Conservation (phyloP, 768 basidiomycete species). For the Hygrophoropsis aurantiaca region DNA sequence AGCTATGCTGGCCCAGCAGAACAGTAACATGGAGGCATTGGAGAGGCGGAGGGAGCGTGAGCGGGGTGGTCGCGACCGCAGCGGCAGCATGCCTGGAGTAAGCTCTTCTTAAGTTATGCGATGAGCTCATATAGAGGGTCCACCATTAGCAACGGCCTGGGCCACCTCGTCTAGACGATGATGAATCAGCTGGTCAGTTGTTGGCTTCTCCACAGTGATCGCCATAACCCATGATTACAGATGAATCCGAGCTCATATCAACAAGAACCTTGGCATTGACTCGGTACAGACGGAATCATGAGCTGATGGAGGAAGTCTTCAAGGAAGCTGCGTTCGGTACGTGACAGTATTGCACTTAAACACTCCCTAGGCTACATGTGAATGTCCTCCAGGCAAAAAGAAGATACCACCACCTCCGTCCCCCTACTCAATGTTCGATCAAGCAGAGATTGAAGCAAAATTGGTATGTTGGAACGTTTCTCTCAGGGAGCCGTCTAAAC, state of each 20-base stretch:
- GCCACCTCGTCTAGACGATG: conserved; percentile 44
- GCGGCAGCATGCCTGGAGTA: conserved; percentile 42
- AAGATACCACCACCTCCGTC: conserved; percentile 35
- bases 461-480: conserved; percentile 37
- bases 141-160: conserved; percentile 26
- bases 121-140: neutral
- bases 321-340: conserved; percentile 65
- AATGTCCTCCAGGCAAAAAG: conserved; percentile 40
- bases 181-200: conserved; percentile 62
- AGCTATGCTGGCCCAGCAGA: conserved; percentile 73
- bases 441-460: conserved; percentile 55
- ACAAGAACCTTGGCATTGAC: conserved; percentile 69
- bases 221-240: conserved; percentile 25
- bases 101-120: conserved; percentile 7
- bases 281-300: conserved; percentile 79
- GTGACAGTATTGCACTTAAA: neutral
- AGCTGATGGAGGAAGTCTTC: conserved; percentile 83
- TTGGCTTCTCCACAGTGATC: neutral
- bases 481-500: neutral
- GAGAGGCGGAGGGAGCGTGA: conserved; percentile 66
- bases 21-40: conserved; percentile 66
- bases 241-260: conserved; percentile 71
- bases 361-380: conserved; percentile 15
- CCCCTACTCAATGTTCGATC: conserved; percentile 63
- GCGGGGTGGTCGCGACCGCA: conserved; percentile 46